Percentiles rank a stretch among this genome's conserved stretches.
These are phyloP conservation scores for Cercospora sp. DNA, from an alignment of 2,329 filamentous ascomycete species.

Conservation along the genomic window DNA sequence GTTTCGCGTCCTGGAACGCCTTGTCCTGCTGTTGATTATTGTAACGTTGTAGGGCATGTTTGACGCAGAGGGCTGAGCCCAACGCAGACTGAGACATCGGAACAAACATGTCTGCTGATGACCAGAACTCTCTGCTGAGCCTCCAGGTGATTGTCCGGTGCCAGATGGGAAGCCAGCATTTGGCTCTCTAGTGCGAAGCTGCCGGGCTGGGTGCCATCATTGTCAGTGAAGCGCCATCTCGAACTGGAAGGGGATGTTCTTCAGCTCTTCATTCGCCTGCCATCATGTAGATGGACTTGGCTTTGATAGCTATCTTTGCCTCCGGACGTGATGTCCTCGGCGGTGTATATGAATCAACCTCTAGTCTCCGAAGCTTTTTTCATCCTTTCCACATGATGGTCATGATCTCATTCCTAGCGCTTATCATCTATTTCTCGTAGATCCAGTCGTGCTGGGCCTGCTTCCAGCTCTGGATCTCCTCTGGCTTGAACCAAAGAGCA, in stretches of 20 bases:
- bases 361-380: slow-evolving; percentile 5
- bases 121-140: no score
- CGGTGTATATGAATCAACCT: not conserved
- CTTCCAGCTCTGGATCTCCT: slow-evolving; percentile 85
- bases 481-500: slow-evolving; percentile 92
- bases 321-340: not conserved
- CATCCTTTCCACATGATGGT: not conserved
- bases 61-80: no score
- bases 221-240: not conserved
- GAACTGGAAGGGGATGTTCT: not conserved
- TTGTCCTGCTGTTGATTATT: no score
- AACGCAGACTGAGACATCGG: no score
- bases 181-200: not conserved
- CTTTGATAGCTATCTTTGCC: not conserved
- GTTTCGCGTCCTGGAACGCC: no score
- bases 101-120: no score
- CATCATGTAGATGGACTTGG: not conserved
- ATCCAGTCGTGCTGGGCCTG: slow-evolving; percentile 84
- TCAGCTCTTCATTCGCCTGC: not conserved
- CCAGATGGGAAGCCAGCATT: no score
- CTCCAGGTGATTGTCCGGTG: no score
- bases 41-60: no score
- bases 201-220: not conserved
- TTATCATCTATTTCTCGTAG: slow-evolving; percentile 75
- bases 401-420: slow-evolving; percentile 5